A percentile compares a stretch with the other conserved stretches of the same genome.
Evolutionary conservation across 768 basidiomycete genomes (phyloP).

Genomic region (Naganishia randhawae): DNA sequence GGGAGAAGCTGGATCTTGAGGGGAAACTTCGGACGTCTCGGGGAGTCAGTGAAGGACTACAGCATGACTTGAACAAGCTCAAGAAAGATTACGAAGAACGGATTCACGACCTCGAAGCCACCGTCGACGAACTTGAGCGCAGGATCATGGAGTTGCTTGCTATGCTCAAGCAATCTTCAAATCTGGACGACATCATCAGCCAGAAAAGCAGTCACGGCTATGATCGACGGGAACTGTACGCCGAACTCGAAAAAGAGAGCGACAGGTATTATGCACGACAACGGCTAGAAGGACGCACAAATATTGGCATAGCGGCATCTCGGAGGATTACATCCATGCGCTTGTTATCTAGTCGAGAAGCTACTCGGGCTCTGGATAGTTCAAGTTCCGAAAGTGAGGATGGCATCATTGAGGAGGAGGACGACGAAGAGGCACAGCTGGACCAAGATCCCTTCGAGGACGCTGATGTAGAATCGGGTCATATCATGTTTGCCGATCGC

Average conservation of each 20-base stretch:
- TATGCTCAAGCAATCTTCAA: constrained; percentile 15
- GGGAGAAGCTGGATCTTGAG: constrained; percentile 55
- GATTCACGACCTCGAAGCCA: constrained; percentile 60
- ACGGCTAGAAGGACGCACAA: constrained; percentile 67
- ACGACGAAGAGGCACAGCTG: constrained; percentile 23
- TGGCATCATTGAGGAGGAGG: constrained; percentile 11
- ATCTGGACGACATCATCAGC: constrained; percentile 3
- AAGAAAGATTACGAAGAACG: constrained; percentile 76
- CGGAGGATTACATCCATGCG: constrained; percentile 16
- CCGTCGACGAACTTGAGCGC: constrained; percentile 17
- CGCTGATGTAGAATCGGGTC: constrained; percentile 36
- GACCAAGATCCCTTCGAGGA: constrained; percentile 32
- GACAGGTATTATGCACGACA: constrained; percentile 34
- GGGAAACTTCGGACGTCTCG: constrained; percentile 74
- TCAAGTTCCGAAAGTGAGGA: not conserved
- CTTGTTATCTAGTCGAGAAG: constrained; percentile 23
- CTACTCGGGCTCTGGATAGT: not conserved
- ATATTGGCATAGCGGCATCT: not conserved
- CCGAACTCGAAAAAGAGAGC: constrained; percentile 21
- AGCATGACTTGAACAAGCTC: constrained; percentile 72
- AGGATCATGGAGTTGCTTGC: constrained; percentile 9
- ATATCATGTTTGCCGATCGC: constrained; percentile 49
- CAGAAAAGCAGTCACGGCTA: constrained; percentile 13
- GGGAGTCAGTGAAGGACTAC: constrained; percentile 69
- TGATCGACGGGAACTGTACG: constrained; percentile 9